A percentile compares a stretch with the other conserved stretches of the same genome.
Conservation (phyloP, 208 protist genomes). For the Trypanosoma lewisi region DNA sequence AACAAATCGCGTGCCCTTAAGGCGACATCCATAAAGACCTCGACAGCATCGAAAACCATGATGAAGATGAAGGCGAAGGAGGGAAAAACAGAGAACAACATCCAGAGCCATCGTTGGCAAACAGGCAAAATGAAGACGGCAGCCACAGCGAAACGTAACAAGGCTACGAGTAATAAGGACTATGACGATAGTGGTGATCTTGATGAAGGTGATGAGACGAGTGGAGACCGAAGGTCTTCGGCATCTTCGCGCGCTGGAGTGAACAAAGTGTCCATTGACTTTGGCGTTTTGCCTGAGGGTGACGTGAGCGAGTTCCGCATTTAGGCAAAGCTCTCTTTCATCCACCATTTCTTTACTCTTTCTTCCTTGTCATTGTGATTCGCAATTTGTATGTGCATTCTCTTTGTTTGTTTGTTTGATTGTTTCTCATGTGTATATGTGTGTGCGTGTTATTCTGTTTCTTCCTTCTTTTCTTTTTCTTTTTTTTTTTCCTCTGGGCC, state of each 20-base stretch:
- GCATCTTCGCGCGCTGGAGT: not conserved
- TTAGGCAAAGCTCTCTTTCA: constrained; percentile 4
- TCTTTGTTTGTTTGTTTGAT: not conserved
- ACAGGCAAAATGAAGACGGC: not conserved
- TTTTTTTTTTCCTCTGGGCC: not conserved
- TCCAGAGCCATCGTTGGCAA: not conserved
- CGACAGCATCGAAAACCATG: constrained; percentile 3
- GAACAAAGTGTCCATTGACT: constrained; percentile 3
- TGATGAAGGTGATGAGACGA: not conserved
- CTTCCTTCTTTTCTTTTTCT: constrained; percentile 11
- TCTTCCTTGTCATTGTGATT: constrained; percentile 11
- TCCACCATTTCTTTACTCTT: constrained; percentile 6
- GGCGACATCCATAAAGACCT: constrained; percentile 10
- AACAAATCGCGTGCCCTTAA: constrained; percentile 15
- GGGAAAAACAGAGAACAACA: not conserved
- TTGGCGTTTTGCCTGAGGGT: constrained; percentile 18
- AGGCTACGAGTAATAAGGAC: not conserved
- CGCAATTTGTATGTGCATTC: constrained; percentile 4
- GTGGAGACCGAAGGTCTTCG: not conserved
- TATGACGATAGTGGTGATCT: not conserved
- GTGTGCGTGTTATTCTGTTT: constrained; percentile 3
- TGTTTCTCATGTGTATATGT: not conserved
- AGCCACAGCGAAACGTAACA: not conserved
- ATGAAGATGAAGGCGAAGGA: not conserved
- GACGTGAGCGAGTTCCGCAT: constrained; percentile 26